phyloP scores from a whole-genome alignment of 2,329 filamentous ascomycete species.

The Coniochaeta prunicola region DNA sequence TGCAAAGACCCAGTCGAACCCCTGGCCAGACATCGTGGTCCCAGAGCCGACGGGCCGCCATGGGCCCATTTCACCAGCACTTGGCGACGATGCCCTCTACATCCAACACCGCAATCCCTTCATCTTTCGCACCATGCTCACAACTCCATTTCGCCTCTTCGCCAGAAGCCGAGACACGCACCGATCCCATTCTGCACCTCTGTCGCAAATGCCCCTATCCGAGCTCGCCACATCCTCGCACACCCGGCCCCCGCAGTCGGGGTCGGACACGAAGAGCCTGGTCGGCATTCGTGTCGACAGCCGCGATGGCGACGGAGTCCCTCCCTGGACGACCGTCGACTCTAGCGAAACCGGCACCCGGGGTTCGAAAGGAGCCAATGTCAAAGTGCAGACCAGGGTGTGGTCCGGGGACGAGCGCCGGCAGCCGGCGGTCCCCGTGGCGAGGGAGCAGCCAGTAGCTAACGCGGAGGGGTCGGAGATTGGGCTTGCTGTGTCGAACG shows the following conservation, averaged over 20 bases:
- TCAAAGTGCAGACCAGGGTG: neutral
- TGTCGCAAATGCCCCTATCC: neutral
- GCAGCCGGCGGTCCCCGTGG: neutral
- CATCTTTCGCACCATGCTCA: slow-evolving; percentile 8
- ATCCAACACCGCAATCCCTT: slow-evolving; percentile 8
- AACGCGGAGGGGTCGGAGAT: neutral
- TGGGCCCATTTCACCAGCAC: neutral
- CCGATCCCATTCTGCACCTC: neutral
- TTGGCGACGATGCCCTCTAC: slow-evolving; percentile 4
- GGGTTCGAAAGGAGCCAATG: neutral
- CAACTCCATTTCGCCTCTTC: neutral
- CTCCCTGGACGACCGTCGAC: neutral
- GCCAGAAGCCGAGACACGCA: slow-evolving; percentile 2
- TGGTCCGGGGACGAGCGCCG: neutral
- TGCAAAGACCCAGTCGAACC: slow-evolving; percentile 2
- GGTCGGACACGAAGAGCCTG: neutral
- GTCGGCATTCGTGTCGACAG: neutral
- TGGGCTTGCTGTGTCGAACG: neutral
- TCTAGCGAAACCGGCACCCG: neutral
- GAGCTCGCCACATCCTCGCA: neutral
- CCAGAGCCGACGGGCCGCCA: slow-evolving; percentile 3
- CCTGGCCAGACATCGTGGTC: slow-evolving; percentile 14
- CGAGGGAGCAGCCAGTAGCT: neutral
- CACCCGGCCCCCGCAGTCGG: neutral
- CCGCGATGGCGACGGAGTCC: neutral